Evolutionary conservation across 108 stramenopile genomes (phyloP), one percentile per base, ranked within the genome.

Genomic region (Asterionellopsis glacialis): DNA sequence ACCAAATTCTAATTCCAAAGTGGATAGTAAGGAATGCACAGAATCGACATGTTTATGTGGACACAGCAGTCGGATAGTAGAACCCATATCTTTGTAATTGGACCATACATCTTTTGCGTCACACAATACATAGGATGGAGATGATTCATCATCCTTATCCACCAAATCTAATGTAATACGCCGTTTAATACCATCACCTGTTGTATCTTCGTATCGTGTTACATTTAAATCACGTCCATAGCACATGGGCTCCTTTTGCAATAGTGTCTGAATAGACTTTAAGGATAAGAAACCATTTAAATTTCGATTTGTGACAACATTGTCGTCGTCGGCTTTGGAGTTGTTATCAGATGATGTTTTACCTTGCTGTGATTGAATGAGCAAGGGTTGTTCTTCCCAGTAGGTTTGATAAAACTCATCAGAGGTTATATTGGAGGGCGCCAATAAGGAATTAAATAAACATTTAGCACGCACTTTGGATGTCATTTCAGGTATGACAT

Each of bases 161-260:
- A 48, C 47, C 9, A 71, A 82, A 71, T 94, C 89, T 42, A 94
- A 57, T 1, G 85, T 83, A 28, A 84, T 73, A 26, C 93, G 81
- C 57, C 72, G 76, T 63, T 81, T 85, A 40, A 87, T 72, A 21
- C 93, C 94, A 74, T 84, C 65, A 9, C 86, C 78, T 33, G 63
- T 61, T 45, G 75, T 76, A 54, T 82, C 72, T 18, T 82, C 72
- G 70, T 94, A 98, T 44, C 70, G 73, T 12, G 98, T 97, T 11
- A 98, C 88, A 65, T 96, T 96, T 26, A 98, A 69, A 73, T 98
- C 98, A 19, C 65, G 67, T 16, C 83, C 95, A 69, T 93, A 98
- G 26, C 79, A 73, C 43, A 95, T 60, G 52, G 82, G 65, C 10
- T 81, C 57, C 41, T 67, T 70, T 33, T 69, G 61, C 0, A 82